phyloP scores from a whole-genome alignment of 768 basidiomycete genomes.

The Pleurotus platypus region DNA sequence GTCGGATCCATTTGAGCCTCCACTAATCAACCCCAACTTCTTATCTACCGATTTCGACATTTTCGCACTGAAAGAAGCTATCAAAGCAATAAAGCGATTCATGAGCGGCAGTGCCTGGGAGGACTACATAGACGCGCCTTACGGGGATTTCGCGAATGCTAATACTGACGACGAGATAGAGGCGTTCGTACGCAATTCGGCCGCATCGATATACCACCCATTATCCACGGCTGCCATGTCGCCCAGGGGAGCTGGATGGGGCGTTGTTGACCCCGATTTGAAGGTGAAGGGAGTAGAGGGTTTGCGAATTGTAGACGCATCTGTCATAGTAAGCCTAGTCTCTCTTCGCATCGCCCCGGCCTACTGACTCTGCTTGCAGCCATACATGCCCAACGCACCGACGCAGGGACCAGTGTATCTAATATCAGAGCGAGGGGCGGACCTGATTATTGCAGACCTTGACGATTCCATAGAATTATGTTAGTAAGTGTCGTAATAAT shows the following conservation, averaged over 20 bases:
- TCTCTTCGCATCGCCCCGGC: neutral
- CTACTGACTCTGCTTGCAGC: neutral
- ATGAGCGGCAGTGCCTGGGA: conserved; percentile 25
- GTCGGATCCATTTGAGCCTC: conserved; percentile 19
- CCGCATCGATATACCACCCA: conserved; percentile 21
- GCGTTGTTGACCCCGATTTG: conserved; percentile 32
- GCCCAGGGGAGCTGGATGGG: conserved; percentile 18
- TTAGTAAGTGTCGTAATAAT: too few species aligned
- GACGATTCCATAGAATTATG: too few species aligned
- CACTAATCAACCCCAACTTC: conserved; percentile 23
- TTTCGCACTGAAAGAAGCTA: conserved; percentile 21
- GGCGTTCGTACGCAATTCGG: conserved; percentile 17
- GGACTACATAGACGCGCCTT: conserved; percentile 20
- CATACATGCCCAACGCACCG: conserved; percentile 22
- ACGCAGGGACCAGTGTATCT: conserved; percentile 24
- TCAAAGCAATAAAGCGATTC: conserved; percentile 21
- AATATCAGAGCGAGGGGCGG: conserved; percentile 25
- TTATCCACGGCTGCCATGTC: conserved; percentile 28
- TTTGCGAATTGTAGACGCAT: conserved; percentile 35
- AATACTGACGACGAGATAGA: conserved; percentile 23
- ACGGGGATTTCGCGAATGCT: conserved; percentile 17
- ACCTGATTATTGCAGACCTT: conserved; percentile 19
- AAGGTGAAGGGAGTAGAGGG: conserved; percentile 28
- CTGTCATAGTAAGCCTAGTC: conserved; percentile 25
- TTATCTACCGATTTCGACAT: conserved; percentile 19